Conservation (phyloP, 805 yeast species). For the Kodamaea kakaduensis region DNA sequence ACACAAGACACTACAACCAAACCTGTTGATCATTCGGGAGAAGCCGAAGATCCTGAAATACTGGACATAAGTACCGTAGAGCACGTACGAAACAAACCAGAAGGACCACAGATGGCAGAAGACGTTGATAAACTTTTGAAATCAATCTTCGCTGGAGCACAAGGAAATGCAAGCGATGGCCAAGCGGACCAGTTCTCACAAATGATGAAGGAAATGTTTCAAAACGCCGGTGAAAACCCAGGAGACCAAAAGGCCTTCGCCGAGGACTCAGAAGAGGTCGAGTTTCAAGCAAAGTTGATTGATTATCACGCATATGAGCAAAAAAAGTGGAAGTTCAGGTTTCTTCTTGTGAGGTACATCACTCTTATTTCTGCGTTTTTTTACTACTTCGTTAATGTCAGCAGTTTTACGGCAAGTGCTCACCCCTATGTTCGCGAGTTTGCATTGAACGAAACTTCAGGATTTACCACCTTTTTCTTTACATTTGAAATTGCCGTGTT, state of each 20-base stretch:
- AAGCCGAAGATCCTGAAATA: constrained; percentile 38
- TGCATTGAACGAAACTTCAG: constrained; percentile 7
- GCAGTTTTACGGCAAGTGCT: constrained; percentile 25
- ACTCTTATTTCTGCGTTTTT: constrained; percentile 28
- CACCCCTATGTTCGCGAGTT: constrained; percentile 23
- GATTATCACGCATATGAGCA: constrained; percentile 32
- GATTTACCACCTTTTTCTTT: constrained; percentile 26
- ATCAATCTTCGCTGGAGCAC: constrained; percentile 25
- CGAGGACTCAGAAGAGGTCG: constrained; percentile 8
- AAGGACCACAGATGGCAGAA: constrained; percentile 8
- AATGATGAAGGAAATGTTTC: constrained; percentile 25
- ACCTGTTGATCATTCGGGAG: neutral
- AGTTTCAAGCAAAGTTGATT: constrained; percentile 27
- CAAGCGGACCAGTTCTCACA: constrained; percentile 25
- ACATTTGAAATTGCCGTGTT: constrained; percentile 32
- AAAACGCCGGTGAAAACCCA: constrained; percentile 5
- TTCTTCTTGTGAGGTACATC: constrained; percentile 28
- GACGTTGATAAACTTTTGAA: constrained; percentile 36
- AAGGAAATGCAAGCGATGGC: constrained; percentile 1
- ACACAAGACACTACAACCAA: neutral
- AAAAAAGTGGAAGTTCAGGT: constrained; percentile 27
- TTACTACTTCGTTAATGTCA: constrained; percentile 27
- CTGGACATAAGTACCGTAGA: constrained; percentile 27
- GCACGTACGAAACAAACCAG: constrained; percentile 14
- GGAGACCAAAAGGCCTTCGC: constrained; percentile 2